A percentile compares a stretch with the other conserved stretches of the same genome.
Conservation (phyloP, 257 asterid species). For the Solanum habrochaites region DNA sequence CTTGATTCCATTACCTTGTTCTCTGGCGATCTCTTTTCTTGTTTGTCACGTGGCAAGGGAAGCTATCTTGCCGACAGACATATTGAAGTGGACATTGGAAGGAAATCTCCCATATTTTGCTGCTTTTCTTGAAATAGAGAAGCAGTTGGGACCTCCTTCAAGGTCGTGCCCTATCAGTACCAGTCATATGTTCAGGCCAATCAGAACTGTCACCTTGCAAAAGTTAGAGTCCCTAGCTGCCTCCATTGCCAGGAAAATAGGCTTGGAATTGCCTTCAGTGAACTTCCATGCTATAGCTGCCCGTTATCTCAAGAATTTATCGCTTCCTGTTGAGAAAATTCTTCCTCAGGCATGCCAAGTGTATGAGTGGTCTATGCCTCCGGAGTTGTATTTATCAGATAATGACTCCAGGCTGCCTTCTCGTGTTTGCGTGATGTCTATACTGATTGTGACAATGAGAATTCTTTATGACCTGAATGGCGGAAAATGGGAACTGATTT, state of each 20-base stretch:
- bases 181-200: constrained; percentile 63
- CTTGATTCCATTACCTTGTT: constrained; percentile 37
- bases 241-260: constrained; percentile 41
- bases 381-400: constrained; percentile 50
- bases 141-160: constrained; percentile 45
- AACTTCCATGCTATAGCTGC: constrained; percentile 61
- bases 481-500: constrained; percentile 65
- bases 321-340: constrained; percentile 40
- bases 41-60: constrained; percentile 75
- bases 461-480: constrained; percentile 55
- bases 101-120: constrained; percentile 80
- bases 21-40: constrained; percentile 60
- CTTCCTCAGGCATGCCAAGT: constrained; percentile 52
- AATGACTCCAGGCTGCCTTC: constrained; percentile 49
- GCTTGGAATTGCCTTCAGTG: constrained; percentile 64
- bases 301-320: constrained; percentile 33
- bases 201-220: constrained; percentile 35
- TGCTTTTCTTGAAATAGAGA: constrained; percentile 45
- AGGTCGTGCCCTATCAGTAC: constrained; percentile 46
- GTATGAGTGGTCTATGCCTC: constrained; percentile 67
- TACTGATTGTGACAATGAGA: constrained; percentile 61
- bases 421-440: constrained; percentile 63
- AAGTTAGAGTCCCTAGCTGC: constrained; percentile 66
- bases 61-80: constrained; percentile 55
- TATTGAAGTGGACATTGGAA: constrained; percentile 62